phyloP scores from a whole-genome alignment of 352 stramenopile genomes.

The Pythium chondricola region DNA sequence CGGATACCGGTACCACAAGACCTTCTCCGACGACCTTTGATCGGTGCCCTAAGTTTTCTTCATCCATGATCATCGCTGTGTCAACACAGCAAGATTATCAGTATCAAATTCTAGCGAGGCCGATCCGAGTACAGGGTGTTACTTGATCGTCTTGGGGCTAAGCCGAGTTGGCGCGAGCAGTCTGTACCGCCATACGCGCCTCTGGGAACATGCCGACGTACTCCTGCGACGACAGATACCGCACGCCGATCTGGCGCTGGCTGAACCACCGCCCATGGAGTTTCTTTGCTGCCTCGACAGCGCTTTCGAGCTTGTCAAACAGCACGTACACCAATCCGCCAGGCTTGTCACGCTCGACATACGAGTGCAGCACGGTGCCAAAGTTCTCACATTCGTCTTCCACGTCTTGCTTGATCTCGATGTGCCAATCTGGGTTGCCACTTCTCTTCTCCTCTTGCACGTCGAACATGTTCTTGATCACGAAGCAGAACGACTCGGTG shows the following conservation, averaged over 20 bases:
- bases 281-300: slow-evolving; percentile 56
- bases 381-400: slow-evolving; percentile 77
- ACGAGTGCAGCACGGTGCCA: slow-evolving; percentile 67
- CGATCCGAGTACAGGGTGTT: too few species aligned
- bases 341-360: slow-evolving; percentile 78
- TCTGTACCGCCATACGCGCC: slow-evolving; percentile 62
- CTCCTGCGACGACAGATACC: slow-evolving; percentile 80
- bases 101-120: slow-evolving; percentile 1
- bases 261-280: slow-evolving; percentile 90
- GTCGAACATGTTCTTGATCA: slow-evolving; percentile 93
- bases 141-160: too few species aligned
- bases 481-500: slow-evolving; percentile 81
- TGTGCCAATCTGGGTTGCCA: slow-evolving; percentile 65
- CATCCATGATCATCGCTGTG: too few species aligned
- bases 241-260: slow-evolving; percentile 85
- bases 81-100: too few species aligned
- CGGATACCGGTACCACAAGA: too few species aligned
- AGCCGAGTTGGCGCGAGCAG: slow-evolving; percentile 26
- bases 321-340: slow-evolving; percentile 86
- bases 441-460: slow-evolving; percentile 62
- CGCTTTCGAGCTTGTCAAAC: slow-evolving; percentile 54
- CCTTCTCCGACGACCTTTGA: too few species aligned
- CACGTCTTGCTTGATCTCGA: slow-evolving; percentile 88
- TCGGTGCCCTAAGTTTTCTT: too few species aligned
- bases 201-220: slow-evolving; percentile 88